Evolutionary conservation across 108 stramenopile species (phyloP).

Genomic region (Mediolabrus comicus): DNA sequence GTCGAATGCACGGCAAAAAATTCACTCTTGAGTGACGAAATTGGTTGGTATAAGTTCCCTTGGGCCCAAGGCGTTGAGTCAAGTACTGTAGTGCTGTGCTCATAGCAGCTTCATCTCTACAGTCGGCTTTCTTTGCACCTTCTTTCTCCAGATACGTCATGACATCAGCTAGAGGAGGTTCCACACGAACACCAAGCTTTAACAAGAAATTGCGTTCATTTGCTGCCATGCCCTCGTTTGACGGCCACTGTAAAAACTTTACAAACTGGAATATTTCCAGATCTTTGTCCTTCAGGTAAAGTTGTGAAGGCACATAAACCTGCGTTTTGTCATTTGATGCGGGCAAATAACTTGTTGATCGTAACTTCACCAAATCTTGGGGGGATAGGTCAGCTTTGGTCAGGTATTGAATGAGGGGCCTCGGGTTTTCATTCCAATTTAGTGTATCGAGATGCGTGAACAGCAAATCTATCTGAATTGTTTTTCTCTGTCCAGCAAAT

Average conservation of each 20-base stretch:
- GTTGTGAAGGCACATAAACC: slow-evolving; percentile 64
- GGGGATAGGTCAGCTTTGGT: slow-evolving; percentile 55
- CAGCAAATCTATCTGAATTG: slow-evolving; percentile 74
- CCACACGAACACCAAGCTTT: slow-evolving; percentile 50
- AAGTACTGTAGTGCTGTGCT: slow-evolving; percentile 61
- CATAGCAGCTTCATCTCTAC: slow-evolving; percentile 39
- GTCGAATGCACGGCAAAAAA: slow-evolving; percentile 61
- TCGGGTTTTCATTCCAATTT: slow-evolving; percentile 67
- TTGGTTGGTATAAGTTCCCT: slow-evolving; percentile 55
- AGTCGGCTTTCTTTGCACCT: slow-evolving; percentile 20
- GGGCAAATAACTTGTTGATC: slow-evolving; percentile 65
- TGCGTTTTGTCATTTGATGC: slow-evolving; percentile 55
- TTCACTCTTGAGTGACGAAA: slow-evolving; percentile 42
- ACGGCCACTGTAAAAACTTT: slow-evolving; percentile 69
- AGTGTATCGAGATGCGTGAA: slow-evolving; percentile 70
- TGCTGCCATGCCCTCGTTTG: slow-evolving; percentile 53
- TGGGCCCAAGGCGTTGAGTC: slow-evolving; percentile 50
- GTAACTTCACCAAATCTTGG: slow-evolving; percentile 58
- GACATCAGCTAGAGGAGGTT: slow-evolving; percentile 54
- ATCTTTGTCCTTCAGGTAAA: slow-evolving; percentile 50
- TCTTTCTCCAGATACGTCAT: slow-evolving; percentile 48
- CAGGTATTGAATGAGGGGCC: slow-evolving; percentile 72
- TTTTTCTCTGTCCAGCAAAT: too few species aligned
- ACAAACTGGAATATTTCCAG: slow-evolving; percentile 67
- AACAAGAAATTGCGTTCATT: slow-evolving; percentile 63